A percentile compares a stretch with the other conserved stretches of the same genome.
Conservation (phyloP, 768 basidiomycete genomes). For the Xerocomus potaroensis region DNA sequence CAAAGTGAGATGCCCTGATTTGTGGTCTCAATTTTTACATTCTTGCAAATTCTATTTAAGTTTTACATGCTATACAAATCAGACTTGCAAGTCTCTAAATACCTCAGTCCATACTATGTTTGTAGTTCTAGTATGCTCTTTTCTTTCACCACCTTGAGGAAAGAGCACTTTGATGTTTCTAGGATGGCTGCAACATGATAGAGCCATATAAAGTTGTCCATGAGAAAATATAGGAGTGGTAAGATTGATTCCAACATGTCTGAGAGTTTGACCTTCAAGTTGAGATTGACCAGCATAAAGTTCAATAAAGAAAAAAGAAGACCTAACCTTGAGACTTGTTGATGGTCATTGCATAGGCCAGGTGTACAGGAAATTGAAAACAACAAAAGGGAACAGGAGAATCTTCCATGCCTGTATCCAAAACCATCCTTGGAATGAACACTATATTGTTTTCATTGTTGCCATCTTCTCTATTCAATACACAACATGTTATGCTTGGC, state of each 20-base stretch:
- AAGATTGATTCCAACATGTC: constrained; percentile 31
- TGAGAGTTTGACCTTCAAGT: constrained; percentile 35
- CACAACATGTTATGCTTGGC: too few relatives aligned
- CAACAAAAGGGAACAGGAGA: constrained; percentile 21
- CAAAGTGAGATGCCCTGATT: too few relatives aligned
- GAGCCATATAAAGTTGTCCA: constrained; percentile 36
- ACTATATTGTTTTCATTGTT: constrained; percentile 18
- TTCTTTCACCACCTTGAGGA: not conserved
- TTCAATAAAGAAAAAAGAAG: too few relatives aligned
- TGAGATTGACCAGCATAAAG: too few relatives aligned
- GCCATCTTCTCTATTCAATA: constrained; percentile 13
- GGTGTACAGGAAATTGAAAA: constrained; percentile 30
- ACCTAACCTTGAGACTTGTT: constrained; percentile 40
- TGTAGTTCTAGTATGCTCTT: not conserved
- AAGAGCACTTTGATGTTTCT: not conserved
- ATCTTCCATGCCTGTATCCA: constrained; percentile 17
- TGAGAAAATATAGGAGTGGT: constrained; percentile 28
- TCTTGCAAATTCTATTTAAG: too few relatives aligned
- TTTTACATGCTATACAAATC: too few relatives aligned
- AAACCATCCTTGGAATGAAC: constrained; percentile 28
- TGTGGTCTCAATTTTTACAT: too few relatives aligned
- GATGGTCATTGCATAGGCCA: constrained; percentile 38
- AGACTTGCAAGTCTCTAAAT: too few relatives aligned
- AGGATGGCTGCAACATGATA: constrained; percentile 19
- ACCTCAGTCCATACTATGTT: not conserved